A percentile compares a stretch with the other conserved stretches of the same genome.
phyloP scores from a whole-genome alignment of 768 basidiomycete species.

The Baorangia bicolor region DNA sequence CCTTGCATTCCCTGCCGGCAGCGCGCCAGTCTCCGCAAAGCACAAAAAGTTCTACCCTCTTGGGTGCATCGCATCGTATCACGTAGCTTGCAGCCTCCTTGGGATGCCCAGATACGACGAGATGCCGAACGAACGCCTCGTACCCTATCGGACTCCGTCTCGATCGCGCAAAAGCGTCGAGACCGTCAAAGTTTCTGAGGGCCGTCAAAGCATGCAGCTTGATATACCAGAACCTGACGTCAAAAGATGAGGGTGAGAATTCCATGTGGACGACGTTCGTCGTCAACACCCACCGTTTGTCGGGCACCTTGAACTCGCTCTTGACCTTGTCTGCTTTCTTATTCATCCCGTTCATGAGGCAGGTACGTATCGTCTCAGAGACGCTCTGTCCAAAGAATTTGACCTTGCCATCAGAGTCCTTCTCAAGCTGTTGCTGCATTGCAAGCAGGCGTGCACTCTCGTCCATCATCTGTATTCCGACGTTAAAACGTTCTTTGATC shows the following conservation, averaged over 20 bases:
- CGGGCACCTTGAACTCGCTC: conserved; percentile 89
- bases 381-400: conserved; percentile 81
- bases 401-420: conserved; percentile 76
- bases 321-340: conserved; percentile 91
- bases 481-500: not conserved
- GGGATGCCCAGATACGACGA: conserved; percentile 68
- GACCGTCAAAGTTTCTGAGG: conserved; percentile 79
- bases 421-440: conserved; percentile 85
- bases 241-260: not conserved
- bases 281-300: conserved; percentile 79
- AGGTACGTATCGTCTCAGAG: conserved; percentile 80
- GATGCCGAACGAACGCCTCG: conserved; percentile 81
- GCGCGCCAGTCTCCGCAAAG: conserved; percentile 87
- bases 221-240: conserved; percentile 86
- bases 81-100: conserved; percentile 82
- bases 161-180: conserved; percentile 83
- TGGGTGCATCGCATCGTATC: conserved; percentile 77
- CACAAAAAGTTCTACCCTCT: conserved; percentile 84
- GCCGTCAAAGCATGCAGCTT: conserved; percentile 82
- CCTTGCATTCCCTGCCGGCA: conserved; percentile 89
- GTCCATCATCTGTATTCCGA: conserved; percentile 77
- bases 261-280: not conserved
- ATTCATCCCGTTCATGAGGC: conserved; percentile 73
- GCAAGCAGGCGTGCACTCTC: conserved; percentile 76
- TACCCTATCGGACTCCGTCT: conserved; percentile 95